phyloP scores from a whole-genome alignment of 2,329 filamentous ascomycete species.

The Ciborinia camelliae region DNA sequence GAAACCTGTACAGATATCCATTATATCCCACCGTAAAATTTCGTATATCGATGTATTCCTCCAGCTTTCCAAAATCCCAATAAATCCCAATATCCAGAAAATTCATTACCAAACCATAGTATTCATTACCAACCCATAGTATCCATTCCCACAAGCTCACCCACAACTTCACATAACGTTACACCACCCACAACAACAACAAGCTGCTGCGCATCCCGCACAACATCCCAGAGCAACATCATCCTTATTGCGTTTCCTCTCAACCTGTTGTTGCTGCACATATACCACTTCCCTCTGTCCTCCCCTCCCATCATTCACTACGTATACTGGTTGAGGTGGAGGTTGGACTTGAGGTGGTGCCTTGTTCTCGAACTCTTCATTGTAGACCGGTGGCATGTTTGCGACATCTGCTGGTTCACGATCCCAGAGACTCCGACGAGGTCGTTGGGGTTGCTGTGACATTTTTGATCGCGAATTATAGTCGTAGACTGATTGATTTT shows the following conservation, averaged over 20 bases:
- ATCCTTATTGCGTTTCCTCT: neutral
- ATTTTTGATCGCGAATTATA: conserved; percentile 2
- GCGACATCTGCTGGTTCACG: conserved; percentile 12
- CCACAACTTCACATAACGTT: conserved; percentile 12
- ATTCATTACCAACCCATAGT: neutral
- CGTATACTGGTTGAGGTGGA: neutral
- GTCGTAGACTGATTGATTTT: neutral
- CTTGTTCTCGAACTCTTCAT: conserved; percentile 2
- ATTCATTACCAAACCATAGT: neutral
- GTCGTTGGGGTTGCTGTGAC: conserved; percentile 1
- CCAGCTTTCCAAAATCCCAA: neutral
- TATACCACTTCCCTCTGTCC: conserved; percentile 1
- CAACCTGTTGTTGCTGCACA: conserved; percentile 4
- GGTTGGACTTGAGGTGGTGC: neutral
- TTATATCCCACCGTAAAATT: neutral
- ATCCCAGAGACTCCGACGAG: conserved; percentile 11
- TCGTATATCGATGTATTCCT: neutral
- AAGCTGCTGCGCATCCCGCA: conserved; percentile 4
- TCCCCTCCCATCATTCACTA: neutral
- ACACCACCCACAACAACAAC: conserved; percentile 14
- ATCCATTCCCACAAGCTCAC: neutral
- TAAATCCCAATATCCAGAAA: neutral
- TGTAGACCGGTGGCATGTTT: conserved; percentile 12
- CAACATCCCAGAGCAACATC: conserved; percentile 14
- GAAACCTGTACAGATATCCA: too few relatives aligned